Evolutionary conservation across 2,329 filamentous ascomycete species (phyloP), one percentile per base, ranked within the genome.

Genomic region (Fusarium pseudograminearum): DNA sequence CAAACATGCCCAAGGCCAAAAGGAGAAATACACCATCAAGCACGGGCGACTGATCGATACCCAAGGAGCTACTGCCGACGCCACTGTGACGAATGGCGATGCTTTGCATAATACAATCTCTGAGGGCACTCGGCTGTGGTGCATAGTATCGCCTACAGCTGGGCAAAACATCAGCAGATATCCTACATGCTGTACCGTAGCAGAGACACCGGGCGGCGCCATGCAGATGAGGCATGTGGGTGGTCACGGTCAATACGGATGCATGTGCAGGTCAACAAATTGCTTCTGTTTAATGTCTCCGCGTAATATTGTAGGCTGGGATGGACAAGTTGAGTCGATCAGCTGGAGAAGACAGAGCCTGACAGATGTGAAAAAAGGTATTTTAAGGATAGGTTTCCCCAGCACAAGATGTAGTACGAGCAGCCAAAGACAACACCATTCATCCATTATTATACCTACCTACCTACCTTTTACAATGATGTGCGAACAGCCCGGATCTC

Each of bases 31-130:
- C 33, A 7, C 14, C 12, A 18, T 10, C 14, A 8, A 16, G 8
- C 10, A 16, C 3, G n/a, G 14, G 12, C 3, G 1, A 10, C 33
- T 18, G 30, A 40, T 22, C 7, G 28, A 14, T 1, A 8, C 2
- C 1, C 1, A 6, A 4, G 10, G 48, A 20, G 3, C 1, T 2
- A 1, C 5, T 18, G 2, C 48, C 24, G 33, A 40, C 1, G 11
- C 7, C 1, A 44, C 26, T 14, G 11, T 34, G 33, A 11, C 33
- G 7, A 22, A 26, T 28, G 5, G n/a, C 5, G 8, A 14, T 16
- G 41, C 26, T 22, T 69, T 40, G 40, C 44, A 48, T 36, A 38
- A 45, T 52, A 45, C 48, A 41, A 58, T 10, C 12, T 14, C 42
- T 22, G 12, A 48, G 15, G 41, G 48, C 4, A 63, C 40, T 31